These are phyloP conservation scores for Phytophthora ohioensis DNA, from an alignment of 352 stramenopile species.

Conservation along the genomic window DNA sequence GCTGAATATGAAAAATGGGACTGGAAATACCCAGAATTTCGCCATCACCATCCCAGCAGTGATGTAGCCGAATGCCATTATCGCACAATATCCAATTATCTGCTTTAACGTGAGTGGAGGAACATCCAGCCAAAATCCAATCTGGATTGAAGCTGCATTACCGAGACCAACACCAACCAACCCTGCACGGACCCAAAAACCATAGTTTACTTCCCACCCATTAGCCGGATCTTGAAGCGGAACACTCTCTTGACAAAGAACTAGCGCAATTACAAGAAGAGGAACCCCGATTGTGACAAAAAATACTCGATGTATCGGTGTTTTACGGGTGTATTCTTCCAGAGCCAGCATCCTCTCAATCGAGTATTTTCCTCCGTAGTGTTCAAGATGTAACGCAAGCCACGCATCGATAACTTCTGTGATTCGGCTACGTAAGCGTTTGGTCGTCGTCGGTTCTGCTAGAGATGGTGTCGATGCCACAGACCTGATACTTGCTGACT, in stretches of 20 bases:
- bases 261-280: constrained; percentile 15
- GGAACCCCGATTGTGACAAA: constrained; percentile 19
- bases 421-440: background rate
- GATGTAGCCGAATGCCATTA: constrained; percentile 21
- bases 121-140: constrained; percentile 25
- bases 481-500: background rate
- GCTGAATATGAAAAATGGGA: constrained; percentile 35
- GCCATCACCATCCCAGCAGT: constrained; percentile 18
- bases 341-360: constrained; percentile 34
- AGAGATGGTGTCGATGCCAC: background rate
- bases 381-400: constrained; percentile 19
- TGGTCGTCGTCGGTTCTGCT: background rate
- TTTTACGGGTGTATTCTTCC: constrained; percentile 32
- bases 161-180: constrained; percentile 17
- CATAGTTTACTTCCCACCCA: constrained; percentile 30
- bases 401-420: constrained; percentile 3
- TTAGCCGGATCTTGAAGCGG: constrained; percentile 27
- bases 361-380: constrained; percentile 35
- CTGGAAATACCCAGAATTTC: constrained; percentile 29
- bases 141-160: constrained; percentile 19
- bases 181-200: constrained; percentile 33
- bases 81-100: constrained; percentile 6
- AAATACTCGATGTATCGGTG: constrained; percentile 17
- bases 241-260: constrained; percentile 32
- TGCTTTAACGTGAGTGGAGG: constrained; percentile 22